phyloP scores from a whole-genome alignment of 345 rosid genomes.

The Populus tremula region DNA sequence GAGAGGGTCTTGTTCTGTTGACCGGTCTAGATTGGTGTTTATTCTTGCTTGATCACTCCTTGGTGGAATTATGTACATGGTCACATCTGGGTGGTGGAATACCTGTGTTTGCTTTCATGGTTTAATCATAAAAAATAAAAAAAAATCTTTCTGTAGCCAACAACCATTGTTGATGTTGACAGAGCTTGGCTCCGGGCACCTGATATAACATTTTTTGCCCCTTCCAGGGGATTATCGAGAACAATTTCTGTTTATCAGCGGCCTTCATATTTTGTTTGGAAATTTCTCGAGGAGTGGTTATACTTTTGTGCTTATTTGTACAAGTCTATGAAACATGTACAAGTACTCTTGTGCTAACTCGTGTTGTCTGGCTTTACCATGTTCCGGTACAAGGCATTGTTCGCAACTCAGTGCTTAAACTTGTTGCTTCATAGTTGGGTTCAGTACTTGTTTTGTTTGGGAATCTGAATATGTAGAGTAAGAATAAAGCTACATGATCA shows the following conservation, averaged over 20 bases:
- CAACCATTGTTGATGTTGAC: not conserved
- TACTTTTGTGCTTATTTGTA: not conserved
- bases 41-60: not conserved
- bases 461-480: too few species aligned
- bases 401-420: not conserved
- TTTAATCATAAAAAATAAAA: not conserved
- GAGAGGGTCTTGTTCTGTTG: constrained; percentile 1
- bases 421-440: not conserved
- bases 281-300: not conserved
- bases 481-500: too few species aligned
- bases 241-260: not conserved
- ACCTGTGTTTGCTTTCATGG: not conserved
- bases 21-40: not conserved
- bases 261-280: not conserved
- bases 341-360: too few species aligned
- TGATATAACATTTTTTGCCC: too few species aligned
- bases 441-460: not conserved
- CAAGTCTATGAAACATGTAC: not conserved
- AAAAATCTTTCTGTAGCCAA: not conserved
- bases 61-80: not conserved
- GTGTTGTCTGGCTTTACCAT: not conserved
- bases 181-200: too few species aligned
- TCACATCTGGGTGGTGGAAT: not conserved
- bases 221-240: not conserved
- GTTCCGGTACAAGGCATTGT: not conserved